Percentiles rank a stretch among this genome's conserved stretches.
Evolutionary conservation across 2,329 filamentous ascomycete species (phyloP).

Genomic region (Nothophaeocryptopus gaeumannii): DNA sequence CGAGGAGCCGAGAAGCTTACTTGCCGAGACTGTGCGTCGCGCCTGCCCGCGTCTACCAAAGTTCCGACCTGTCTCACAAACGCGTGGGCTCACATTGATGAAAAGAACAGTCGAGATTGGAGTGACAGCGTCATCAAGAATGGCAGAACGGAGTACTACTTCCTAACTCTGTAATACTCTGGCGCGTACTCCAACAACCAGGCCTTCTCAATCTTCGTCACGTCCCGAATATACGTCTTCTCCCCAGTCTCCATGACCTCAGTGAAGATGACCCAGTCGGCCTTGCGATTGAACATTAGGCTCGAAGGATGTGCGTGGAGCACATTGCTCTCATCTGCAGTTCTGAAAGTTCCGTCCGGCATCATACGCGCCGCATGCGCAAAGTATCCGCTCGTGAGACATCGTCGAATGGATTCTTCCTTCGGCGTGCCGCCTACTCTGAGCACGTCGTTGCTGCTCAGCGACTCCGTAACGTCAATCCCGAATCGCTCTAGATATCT

Average conservation of each 20-base stretch:
- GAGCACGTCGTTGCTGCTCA: conserved; percentile 38
- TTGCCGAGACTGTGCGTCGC: too few species aligned
- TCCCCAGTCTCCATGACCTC: conserved; percentile 85
- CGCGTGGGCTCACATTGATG: too few species aligned
- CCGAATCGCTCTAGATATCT: conserved; percentile 84
- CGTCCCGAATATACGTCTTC: conserved; percentile 86
- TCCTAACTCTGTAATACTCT: conserved; percentile 68
- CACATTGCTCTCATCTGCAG: conserved; percentile 73
- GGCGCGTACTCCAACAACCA: conserved; percentile 89
- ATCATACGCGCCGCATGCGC: conserved; percentile 93
- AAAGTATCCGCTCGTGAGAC: conserved; percentile 87
- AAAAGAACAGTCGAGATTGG: too few species aligned
- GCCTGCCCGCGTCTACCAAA: too few species aligned
- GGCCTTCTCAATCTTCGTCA: conserved; percentile 89
- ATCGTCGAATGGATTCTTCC: conserved; percentile 75
- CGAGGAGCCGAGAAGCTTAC: too few species aligned
- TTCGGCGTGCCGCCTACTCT: conserved; percentile 45
- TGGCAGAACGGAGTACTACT: neutral
- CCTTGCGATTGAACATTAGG: conserved; percentile 93
- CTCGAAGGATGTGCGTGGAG: conserved; percentile 88
- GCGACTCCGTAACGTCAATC: conserved; percentile 64
- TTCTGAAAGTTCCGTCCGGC: conserved; percentile 82
- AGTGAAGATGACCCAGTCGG: conserved; percentile 94
- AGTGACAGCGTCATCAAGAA: too few species aligned
- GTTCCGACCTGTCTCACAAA: too few species aligned